Evolutionary conservation across 1,284 basidiomycete genomes (phyloP), one percentile per base, ranked within the genome.

Genomic region (Cystobasidium slooffiae): DNA sequence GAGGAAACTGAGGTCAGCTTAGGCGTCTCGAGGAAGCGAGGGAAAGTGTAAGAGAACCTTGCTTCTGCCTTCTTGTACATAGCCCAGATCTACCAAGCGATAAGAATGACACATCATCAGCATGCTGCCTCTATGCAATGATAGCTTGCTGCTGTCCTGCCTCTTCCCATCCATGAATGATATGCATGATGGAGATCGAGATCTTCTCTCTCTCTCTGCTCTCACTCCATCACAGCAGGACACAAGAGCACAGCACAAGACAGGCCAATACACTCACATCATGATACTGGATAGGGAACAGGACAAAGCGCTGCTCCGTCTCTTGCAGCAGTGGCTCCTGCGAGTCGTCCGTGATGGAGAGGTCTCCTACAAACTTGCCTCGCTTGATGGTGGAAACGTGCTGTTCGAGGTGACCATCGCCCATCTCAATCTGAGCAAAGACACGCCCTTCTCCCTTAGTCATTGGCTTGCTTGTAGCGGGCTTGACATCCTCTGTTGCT

Each of bases 271-370:
- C n/a, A 62, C 79, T 31, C 46, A 81, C 79, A 75, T 81, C 80
- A 61, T 80, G 80, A 65, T 81, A 81, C 75, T 81, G 76, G 20
- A 81, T 81, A 20, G 81, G 81, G 72, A 81, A 81, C 46, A 81
- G 74, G n/a, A 81, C 81, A 63, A 81, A 81, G 16, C 80, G 76
- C 56, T 75, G 75, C 46, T 76, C 78, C 24, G 76, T 78, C 56
- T 78, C 78, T 69, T 80, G 79, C 51, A 81, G 75, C 43, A 81
- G 77, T 16, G 81, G 81, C 77, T 81, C 81, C 61, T 80, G 78
- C 56, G 75, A 68, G 76, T 81, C 80, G 56, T 77, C 77, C 7
- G 81, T 80, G 72, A 81, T 80, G 74, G 74, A 76, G 31, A 78
- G 80, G 74, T 81, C 80, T n/a, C 80, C 80, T 47, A 81, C 80